phyloP scores from a whole-genome alignment of 495 filamentous ascomycete species.

The Xylaria nigripes region DNA sequence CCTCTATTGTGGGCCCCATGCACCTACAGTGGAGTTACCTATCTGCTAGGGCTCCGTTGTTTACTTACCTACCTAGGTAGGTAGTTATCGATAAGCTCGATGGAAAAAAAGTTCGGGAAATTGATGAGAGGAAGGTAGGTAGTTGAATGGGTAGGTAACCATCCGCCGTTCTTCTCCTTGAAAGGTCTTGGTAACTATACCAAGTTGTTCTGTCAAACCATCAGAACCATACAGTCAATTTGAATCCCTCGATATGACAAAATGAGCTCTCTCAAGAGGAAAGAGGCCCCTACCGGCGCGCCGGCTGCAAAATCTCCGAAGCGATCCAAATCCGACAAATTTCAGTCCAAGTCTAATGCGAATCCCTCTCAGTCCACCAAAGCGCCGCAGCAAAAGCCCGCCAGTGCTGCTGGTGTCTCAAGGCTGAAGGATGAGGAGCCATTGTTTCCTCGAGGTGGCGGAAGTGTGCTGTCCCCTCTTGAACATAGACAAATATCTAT shows the following conservation, averaged over 20 bases:
- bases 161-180: neutral
- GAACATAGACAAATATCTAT: constrained; percentile 96
- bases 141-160: neutral
- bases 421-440: constrained; percentile 65
- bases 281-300: constrained; percentile 37
- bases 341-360: constrained; percentile 16
- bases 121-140: neutral
- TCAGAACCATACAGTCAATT: neutral
- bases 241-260: constrained; percentile 7
- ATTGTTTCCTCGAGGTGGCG: constrained; percentile 88
- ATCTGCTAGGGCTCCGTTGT: neutral
- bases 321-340: constrained; percentile 35
- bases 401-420: constrained; percentile 21
- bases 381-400: constrained; percentile 21
- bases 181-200: neutral
- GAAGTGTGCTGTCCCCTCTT: constrained; percentile 79
- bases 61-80: neutral
- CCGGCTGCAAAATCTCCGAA: constrained; percentile 36
- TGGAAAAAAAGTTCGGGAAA: constrained; percentile 10
- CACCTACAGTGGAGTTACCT: too few relatives aligned
- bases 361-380: constrained; percentile 14
- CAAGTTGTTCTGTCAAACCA: neutral
- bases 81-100: constrained; percentile 12
- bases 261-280: constrained; percentile 42
- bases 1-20: neutral